These are phyloP conservation scores for Beauveria australis DNA, from an alignment of 2,329 filamentous ascomycete species.

Conservation along the genomic window DNA sequence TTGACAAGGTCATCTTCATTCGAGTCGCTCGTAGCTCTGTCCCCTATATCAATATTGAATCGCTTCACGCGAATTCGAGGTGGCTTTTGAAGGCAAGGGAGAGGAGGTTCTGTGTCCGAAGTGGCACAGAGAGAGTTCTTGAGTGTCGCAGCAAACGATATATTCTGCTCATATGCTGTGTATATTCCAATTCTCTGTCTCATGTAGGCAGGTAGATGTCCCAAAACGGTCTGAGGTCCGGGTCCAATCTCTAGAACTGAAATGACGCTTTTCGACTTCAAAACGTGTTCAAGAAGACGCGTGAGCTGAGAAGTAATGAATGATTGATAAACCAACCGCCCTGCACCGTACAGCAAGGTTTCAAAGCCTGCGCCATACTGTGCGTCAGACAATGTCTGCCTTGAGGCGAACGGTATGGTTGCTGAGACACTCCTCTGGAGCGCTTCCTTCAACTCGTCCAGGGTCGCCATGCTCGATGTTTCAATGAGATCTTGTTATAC, in stretches of 20 bases:
- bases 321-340: neutral
- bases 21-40: neutral
- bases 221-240: neutral
- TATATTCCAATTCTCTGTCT: neutral
- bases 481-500: neutral
- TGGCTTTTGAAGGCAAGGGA: neutral
- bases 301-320: neutral
- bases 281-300: neutral
- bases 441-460: neutral
- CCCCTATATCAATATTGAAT: neutral
- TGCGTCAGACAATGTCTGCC: neutral
- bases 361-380: neutral
- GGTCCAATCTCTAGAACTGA: neutral
- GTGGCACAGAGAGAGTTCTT: neutral
- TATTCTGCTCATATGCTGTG: neutral
- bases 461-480: neutral
- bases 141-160: neutral
- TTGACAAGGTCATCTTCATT: neutral
- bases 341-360: neutral
- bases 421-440: neutral
- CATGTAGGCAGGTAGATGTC: neutral
- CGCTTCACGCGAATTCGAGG: neutral
- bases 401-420: no score
- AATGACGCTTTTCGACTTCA: neutral
- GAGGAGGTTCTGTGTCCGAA: neutral